Evolutionary conservation across 768 basidiomycete genomes (phyloP), one percentile per base, ranked within the genome.

Genomic region (Gelatoporia subvermispora): DNA sequence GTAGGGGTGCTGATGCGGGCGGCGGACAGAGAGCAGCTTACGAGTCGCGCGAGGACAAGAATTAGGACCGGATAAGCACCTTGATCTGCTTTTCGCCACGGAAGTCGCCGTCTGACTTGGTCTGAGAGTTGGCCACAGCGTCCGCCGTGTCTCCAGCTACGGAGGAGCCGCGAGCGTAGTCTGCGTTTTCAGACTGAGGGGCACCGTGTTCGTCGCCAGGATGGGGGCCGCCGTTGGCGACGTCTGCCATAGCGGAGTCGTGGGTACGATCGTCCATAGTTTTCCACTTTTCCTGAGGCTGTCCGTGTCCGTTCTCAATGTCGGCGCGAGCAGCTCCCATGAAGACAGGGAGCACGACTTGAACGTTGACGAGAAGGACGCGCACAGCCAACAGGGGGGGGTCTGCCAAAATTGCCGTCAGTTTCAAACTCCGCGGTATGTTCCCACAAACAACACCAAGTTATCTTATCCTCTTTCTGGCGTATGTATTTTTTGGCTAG

Each of bases 31-130:
- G 43, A 38, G 39, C 28, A 43, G 54, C 53, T 41, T 39, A 53
- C 51, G 41, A 44, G 37, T 41, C 38, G 77, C 71, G 74, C 35
- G 73, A 76, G 79, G 72, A 81, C 78, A 68, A 77, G 82, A 73
- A 45, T 46, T 35, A 44, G 55, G 54, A 61, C 52, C 58, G 41
- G 50, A 57, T 54, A 65, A 65, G 63, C 63, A 65, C 63, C 63
- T 65, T 65, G 59, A 65, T 49, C 47, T 61, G 60, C 50, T 65
- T 65, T 53, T 65, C 63, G 51, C 63, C 63, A 20, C 63, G 61
- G 35, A 50, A 40, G 44, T 49, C 25, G 13, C 22, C 48, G 43
- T 61, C 59, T 16, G 46, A 18, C 36, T 56, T 54, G 17, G 16
- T 22, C 31, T 37, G 38, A 37, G 54, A 46, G 24, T 17, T 31